Conservation (phyloP, 352 stramenopile species). For the Peronospora destructor region DNA sequence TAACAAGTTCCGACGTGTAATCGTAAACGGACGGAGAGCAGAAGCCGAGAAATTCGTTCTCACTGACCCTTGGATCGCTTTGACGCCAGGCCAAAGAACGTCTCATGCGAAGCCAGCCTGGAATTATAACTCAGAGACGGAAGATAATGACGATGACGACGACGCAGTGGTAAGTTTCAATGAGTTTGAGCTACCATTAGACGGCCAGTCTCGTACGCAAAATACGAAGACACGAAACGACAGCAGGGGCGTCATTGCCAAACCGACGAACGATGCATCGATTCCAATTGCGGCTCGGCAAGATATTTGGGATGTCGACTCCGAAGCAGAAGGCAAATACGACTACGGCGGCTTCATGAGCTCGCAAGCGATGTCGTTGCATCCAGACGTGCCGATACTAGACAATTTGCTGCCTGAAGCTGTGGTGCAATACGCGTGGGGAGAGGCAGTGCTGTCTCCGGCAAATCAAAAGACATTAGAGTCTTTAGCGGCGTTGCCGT, state of each 20-base stretch:
- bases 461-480: constrained; percentile 4
- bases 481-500: constrained; percentile 13
- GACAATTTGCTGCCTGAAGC: constrained; percentile 22
- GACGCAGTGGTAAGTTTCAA: constrained; percentile 7
- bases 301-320: constrained; percentile 23
- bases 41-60: neutral
- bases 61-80: neutral
- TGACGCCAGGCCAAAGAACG: neutral
- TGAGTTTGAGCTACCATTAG: constrained; percentile 4
- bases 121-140: constrained; percentile 20
- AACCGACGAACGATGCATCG: constrained; percentile 3
- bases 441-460: constrained; percentile 21
- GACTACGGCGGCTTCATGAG: constrained; percentile 13
- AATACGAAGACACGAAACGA: constrained; percentile 7
- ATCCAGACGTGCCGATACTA: constrained; percentile 9
- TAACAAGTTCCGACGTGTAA: constrained; percentile 9
- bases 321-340: constrained; percentile 14
- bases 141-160: constrained; percentile 13
- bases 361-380: constrained; percentile 6
- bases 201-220: constrained; percentile 6
- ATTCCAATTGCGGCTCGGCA: constrained; percentile 6
- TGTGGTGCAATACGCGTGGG: constrained; percentile 32
- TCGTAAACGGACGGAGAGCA: neutral
- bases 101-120: constrained; percentile 10
- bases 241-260: neutral